Percentiles rank a stretch among this genome's conserved stretches.
Evolutionary conservation across 2,329 filamentous ascomycete genomes (phyloP).

Genomic region (Paramyrothecium roridum): DNA sequence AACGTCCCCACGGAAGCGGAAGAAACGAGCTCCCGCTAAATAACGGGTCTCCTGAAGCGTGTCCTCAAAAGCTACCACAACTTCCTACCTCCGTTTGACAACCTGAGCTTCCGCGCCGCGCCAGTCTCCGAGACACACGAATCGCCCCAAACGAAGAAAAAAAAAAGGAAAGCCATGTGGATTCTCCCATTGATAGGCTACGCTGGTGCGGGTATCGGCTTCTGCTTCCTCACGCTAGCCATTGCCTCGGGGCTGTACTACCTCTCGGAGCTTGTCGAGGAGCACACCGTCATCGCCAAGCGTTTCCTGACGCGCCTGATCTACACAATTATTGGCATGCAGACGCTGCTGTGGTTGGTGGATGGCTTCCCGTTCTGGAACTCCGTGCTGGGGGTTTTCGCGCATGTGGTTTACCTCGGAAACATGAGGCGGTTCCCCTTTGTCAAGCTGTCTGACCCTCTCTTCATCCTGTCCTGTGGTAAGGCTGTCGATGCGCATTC

Average conservation of each 20-base stretch:
- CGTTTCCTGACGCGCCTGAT: constrained; percentile 82
- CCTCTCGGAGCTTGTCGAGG: constrained; percentile 94
- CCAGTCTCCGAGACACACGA: neutral
- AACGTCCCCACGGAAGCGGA: constrained; percentile 3
- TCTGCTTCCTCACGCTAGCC: constrained; percentile 89
- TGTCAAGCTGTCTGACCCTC: constrained; percentile 81
- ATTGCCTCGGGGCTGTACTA: constrained; percentile 99
- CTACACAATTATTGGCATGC: constrained; percentile 73
- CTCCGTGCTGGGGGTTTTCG: constrained; percentile 71
- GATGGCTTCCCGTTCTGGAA: constrained; percentile 82
- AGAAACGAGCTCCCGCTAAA: constrained; percentile 1
- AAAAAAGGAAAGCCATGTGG: constrained; percentile 69
- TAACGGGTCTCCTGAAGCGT: neutral
- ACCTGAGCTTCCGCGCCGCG: neutral
- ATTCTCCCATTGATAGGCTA: constrained; percentile 92
- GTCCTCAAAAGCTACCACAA: neutral
- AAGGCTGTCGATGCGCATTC: constrained; percentile 27
- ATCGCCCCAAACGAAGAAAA: no score
- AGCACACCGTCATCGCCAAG: constrained; percentile 91
- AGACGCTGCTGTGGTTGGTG: constrained; percentile 71
- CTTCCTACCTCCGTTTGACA: neutral
- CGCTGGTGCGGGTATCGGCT: constrained; percentile 80
- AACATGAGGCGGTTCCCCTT: constrained; percentile 75
- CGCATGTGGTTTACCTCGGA: constrained; percentile 81
- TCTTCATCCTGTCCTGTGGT: constrained; percentile 84